Evolutionary conservation across 345 rosid species (phyloP).

Genomic region (Aquilaria malaccensis): DNA sequence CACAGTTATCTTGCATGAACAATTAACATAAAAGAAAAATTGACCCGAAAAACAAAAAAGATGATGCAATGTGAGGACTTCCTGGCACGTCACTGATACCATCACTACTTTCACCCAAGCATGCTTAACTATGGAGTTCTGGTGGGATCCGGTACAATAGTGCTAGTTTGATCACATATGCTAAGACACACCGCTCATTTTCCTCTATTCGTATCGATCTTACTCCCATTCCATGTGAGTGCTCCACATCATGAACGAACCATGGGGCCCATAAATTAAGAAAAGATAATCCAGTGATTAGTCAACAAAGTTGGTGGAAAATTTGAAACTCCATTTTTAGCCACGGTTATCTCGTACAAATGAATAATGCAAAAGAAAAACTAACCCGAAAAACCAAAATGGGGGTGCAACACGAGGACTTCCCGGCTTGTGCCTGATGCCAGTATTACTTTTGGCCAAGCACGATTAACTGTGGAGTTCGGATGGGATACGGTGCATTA

Average conservation of each 20-base stretch:
- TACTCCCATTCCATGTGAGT: too few species aligned
- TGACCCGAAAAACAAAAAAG: too few species aligned
- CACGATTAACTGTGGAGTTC: neutral
- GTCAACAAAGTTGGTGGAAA: too few species aligned
- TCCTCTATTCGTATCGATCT: too few species aligned
- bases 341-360: too few species aligned
- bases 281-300: too few species aligned
- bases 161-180: neutral
- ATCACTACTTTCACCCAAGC: neutral
- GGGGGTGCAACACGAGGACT: neutral
- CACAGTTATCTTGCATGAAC: too few species aligned
- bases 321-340: too few species aligned
- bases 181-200: neutral
- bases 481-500: neutral
- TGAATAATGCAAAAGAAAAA: too few species aligned
- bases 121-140: neutral
- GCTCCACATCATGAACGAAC: too few species aligned
- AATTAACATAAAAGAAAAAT: too few species aligned
- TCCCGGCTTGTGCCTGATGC: neutral
- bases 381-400: neutral
- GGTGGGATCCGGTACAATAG: neutral
- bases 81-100: neutral
- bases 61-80: neutral
- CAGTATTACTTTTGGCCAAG: neutral
- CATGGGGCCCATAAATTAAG: too few species aligned